Base-by-base conservation (phyloP, 2,329 filamentous ascomycete species). In the Aspergillus niger region DNA sequence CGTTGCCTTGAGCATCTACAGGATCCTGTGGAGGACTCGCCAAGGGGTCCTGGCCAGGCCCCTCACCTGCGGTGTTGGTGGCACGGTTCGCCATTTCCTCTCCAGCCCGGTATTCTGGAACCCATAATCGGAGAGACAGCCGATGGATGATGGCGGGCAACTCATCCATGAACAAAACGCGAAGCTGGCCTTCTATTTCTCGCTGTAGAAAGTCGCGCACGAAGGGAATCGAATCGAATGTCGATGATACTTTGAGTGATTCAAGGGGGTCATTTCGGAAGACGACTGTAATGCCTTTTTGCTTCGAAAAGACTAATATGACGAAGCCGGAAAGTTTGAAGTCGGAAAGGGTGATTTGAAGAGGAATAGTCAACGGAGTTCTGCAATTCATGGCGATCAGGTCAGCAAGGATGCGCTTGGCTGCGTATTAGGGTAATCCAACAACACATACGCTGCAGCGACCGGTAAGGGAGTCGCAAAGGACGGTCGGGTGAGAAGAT, bases 181-280 rank as follows among this genome's bases (percentile, higher is more conserved):
- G 89, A 63, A 99, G 80, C 76, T 98, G 95, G 55, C 87, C 90
- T 78, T 99, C 95, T 69, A 99, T 99, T 63, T 94, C 96, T 74
- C 91, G 90, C 74, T 99, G 95, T 59, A 99, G 81, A 76, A 98
- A 98, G 76, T 99, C 93, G 68, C 95, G 90, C 64, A 99, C 95
- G 73, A 99, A 99, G 48, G 95, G 94, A 71, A 99, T 99, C 11
- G 94, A 97, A 80, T 99, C 95, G 77, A 99, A 99, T 48, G 95
- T 99, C 67, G 94, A 98, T 0, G 94, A 98, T 67, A 99, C 95
- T 81, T 97, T 98, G 71, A 99, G 87, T 4, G 94, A 97, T 75
- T 99, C 95, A 63, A 99, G 87, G 4, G 95, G 95, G 74, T 99
- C 95, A 84, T 99, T 98, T 70, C 95, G 89, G 76, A 99, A 99